Evolutionary conservation across 2,329 filamentous ascomycete species (phyloP), one percentile per base, ranked within the genome.

Genomic region (Alternaria infectoria): DNA sequence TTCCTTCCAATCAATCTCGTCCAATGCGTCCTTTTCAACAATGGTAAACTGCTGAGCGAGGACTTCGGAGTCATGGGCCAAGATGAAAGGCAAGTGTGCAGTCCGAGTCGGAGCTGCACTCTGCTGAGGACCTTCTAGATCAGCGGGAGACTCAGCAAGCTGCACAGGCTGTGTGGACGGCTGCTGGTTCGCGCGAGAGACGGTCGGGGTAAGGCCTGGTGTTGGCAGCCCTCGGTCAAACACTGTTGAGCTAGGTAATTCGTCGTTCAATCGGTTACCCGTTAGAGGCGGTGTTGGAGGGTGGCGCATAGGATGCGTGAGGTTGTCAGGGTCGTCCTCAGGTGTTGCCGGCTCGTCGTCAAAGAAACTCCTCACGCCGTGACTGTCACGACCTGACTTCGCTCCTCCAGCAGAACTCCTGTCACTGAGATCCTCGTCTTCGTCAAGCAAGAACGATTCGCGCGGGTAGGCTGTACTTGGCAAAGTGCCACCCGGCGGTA

Each of bases 1-100:
- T 70, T 96, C 92, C 76, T 91, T 93, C 92, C 92, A 96, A 80
- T 95, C 92, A 66, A 96, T 91, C 77, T 95, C 92, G 69, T 93
- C 92, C 21, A 96, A 83, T 1, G 92, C 92, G 75, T 95, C 92
- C 77, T 95, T 94, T 74, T 96, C 92, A 50, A 96, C 92, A 32
- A 96, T 85, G 0, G 92, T 95, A 69, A 96, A 92, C 71, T 96
- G 92, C 77, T 94, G 90, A 3, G 92, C 92, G 25, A 96, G 84
- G 4, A 90, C 83, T 69, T 93, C 89, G 6, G 92, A 93, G 72
- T 93, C 91, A 70, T 93, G 94, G 0, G 91, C 91, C 23, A 96
- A 83, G 59, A 93, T 90, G 77, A 96, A 96, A 0, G 92, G 92
- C 36, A 95, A 80, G 77, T 96, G 92, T 13, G 73, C 49, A 54